These are phyloP conservation scores for Didymellaceae sp. DNA, from an alignment of 2,329 filamentous ascomycete species.

Conservation along the genomic window DNA sequence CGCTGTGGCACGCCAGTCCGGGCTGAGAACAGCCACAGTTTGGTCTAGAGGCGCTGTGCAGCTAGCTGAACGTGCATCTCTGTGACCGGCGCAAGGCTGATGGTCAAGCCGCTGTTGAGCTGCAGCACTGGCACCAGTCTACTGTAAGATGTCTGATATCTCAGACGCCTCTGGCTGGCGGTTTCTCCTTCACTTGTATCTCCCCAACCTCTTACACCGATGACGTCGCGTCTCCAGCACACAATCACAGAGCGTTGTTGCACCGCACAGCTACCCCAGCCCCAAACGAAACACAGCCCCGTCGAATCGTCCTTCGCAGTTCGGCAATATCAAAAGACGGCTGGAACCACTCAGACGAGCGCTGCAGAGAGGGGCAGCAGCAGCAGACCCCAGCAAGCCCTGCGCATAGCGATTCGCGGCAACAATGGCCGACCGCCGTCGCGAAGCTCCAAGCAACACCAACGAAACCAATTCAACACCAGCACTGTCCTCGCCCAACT, in stretches of 20 bases:
- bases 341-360: constrained; percentile 11
- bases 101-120: constrained; percentile 3
- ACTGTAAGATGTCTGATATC: not conserved
- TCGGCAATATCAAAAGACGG: constrained; percentile 10
- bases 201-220: not conserved
- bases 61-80: constrained; percentile 13
- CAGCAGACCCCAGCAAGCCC: constrained; percentile 7
- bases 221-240: constrained; percentile 5
- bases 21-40: constrained; percentile 8
- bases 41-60: constrained; percentile 3
- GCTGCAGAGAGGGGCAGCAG: constrained; percentile 14
- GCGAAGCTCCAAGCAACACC: constrained; percentile 36
- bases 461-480: constrained; percentile 35
- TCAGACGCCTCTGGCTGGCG: not conserved
- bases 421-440: constrained; percentile 41
- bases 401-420: constrained; percentile 6
- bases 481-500: constrained; percentile 38
- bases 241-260: not conserved
- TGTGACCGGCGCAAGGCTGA: constrained; percentile 6
- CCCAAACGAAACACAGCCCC: not conserved
- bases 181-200: constrained; percentile 1
- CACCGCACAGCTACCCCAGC: constrained; percentile 10
- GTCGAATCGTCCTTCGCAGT: not conserved
- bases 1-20: not conserved
- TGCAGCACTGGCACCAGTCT: no score